These are phyloP conservation scores for Forsythia viridissima DNA, from an alignment of 257 asterid species.

Conservation along the genomic window DNA sequence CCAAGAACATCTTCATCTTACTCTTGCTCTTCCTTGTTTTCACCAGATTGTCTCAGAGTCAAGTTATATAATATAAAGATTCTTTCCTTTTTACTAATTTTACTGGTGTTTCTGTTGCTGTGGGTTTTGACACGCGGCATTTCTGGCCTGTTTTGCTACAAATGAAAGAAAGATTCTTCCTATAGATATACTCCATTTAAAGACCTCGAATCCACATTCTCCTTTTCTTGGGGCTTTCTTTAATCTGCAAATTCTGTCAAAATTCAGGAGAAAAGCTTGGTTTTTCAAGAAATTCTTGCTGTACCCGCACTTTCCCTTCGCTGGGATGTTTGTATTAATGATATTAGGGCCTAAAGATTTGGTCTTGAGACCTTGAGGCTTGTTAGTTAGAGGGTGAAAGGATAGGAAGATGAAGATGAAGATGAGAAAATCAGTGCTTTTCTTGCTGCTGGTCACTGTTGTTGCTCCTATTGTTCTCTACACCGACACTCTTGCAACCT, in stretches of 20 bases:
- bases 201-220: background rate
- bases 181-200: background rate
- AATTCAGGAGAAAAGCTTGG: background rate
- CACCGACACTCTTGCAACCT: slow-evolving; percentile 65
- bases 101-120: background rate
- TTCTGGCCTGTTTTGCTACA: slow-evolving; percentile 16
- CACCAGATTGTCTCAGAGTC: background rate
- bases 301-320: background rate
- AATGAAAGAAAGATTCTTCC: slow-evolving; percentile 15
- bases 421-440: slow-evolving; percentile 58
- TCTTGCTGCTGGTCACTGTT: slow-evolving; percentile 71
- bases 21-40: background rate
- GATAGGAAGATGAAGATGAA: slow-evolving; percentile 44
- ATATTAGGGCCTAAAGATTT: slow-evolving; percentile 21
- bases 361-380: slow-evolving; percentile 26
- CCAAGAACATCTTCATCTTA: background rate
- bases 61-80: background rate
- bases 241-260: slow-evolving; percentile 10
- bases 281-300: slow-evolving; percentile 8
- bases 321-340: slow-evolving; percentile 15
- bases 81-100: slow-evolving; percentile 8
- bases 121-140: background rate
- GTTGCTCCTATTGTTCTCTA: slow-evolving; percentile 75
- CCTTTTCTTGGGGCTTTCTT: slow-evolving; percentile 17
- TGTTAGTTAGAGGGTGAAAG: background rate